Base-by-base conservation (phyloP, 2,329 filamentous ascomycete genomes). In the Cladobotryum protrusum region DNA sequence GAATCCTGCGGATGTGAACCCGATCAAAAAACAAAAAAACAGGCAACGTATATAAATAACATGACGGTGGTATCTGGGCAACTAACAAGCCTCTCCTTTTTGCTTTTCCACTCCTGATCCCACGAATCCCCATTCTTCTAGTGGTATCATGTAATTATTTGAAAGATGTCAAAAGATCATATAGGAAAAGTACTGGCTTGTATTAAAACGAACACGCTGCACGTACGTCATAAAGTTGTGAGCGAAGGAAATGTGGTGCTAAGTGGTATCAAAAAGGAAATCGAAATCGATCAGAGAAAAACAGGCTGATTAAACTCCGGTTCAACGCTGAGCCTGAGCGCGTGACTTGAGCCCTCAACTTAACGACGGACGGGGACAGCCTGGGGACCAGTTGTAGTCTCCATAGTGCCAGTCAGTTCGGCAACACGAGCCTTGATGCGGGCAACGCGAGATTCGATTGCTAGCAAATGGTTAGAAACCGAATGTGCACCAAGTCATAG, bases 341-440 rank as follows among this genome's bases (percentile, higher is more conserved):
- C 15, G 11, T 11, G 43, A 18, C 13, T 19, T 20, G 3, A 17
- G 17, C 3, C 13, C 13, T 34, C 34, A 12, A 7, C 36, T 49
- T 56, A 61, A 56, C 54, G 60, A 39, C 55, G 59, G 39, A 56
- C 59, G 15, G 56, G 32, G 32, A 52, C 43, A 33, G 57, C 45
- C 18, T 63, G 59, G 4, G 36, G 11, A 20, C 77, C 72, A 6
- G 63, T 66, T 33, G 67, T 67, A 40, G 70, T 74, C 62, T 92
- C 87, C 79, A 88, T 88, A 67, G 87, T 88, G 60, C 86, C 86
- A 2, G 93, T 99, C 60, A 99, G 72, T 67, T 96, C 90, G 47
- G 93, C 93, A 52, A 99, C 93, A 54, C 93, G 86, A 53, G 93
- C 93, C 73, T 96, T 97, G 78, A 99, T 99, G 56, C 93, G 87